These are phyloP conservation scores for Hymenochaete sp. DNA, from an alignment of 1,284 basidiomycete genomes.

Conservation along the genomic window DNA sequence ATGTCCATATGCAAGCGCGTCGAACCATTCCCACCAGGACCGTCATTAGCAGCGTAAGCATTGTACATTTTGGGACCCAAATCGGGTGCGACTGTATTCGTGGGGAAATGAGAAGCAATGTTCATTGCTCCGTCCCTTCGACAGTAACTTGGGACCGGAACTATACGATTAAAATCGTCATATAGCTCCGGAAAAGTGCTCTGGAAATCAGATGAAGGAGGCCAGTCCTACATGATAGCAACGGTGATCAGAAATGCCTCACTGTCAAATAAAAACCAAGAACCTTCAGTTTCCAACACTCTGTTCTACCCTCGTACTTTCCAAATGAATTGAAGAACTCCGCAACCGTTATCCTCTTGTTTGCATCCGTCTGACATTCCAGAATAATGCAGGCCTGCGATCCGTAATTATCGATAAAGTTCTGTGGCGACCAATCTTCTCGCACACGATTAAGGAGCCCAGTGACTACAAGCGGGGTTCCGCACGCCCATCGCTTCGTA, in stretches of 20 bases:
- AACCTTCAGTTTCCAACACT: conserved; percentile 80
- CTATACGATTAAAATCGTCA: conserved; percentile 73
- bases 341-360: conserved; percentile 54
- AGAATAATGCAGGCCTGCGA: conserved; percentile 63
- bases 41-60: conserved; percentile 57
- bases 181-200: conserved; percentile 80
- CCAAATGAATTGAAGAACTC: conserved; percentile 82
- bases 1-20: conserved; percentile 95
- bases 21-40: conserved; percentile 63
- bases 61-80: conserved; percentile 84
- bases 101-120: conserved; percentile 81
- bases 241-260: not conserved
- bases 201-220: conserved; percentile 78
- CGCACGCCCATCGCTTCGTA: conserved; percentile 59
- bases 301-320: conserved; percentile 43
- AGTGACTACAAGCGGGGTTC: conserved; percentile 71
- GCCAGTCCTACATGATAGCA: conserved; percentile 69
- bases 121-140: conserved; percentile 84
- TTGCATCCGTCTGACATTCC: conserved; percentile 69
- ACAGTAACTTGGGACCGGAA: conserved; percentile 85
- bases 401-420: conserved; percentile 67
- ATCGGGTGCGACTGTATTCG: conserved; percentile 78
- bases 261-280: conserved; percentile 1
- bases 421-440: conserved; percentile 73
- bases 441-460: conserved; percentile 53